phyloP scores from a whole-genome alignment of 2,329 filamentous ascomycete species.

The Phialophora chinensis region DNA sequence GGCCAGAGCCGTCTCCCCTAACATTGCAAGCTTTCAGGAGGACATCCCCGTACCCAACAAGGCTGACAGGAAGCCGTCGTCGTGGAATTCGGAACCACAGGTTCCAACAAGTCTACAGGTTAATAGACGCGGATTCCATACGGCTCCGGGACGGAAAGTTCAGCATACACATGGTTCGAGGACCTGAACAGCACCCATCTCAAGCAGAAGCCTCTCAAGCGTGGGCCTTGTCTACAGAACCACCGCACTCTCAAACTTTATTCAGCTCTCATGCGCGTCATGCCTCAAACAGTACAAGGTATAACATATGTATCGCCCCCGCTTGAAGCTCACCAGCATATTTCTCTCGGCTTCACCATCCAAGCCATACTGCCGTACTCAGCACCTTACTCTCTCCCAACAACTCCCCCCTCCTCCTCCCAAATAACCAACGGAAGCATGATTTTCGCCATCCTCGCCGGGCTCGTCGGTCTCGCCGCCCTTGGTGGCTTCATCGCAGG shows the following conservation, averaged over 20 bases:
- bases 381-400: not conserved
- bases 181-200: not conserved
- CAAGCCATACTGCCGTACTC: not conserved
- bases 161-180: not conserved
- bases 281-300: not conserved
- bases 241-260: not conserved
- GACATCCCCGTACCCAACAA: not conserved
- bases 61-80: not conserved
- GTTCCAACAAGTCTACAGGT: not conserved
- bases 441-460: not conserved
- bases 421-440: not conserved
- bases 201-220: not conserved
- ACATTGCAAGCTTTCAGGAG: not conserved
- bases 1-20: not conserved
- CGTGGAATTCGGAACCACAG: not conserved
- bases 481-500: not conserved
- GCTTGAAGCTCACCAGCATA: not conserved
- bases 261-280: not conserved
- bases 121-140: not conserved
- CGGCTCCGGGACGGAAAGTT: not conserved
- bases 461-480: not conserved
- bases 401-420: not conserved
- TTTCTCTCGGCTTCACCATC: not conserved
- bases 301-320: not conserved
- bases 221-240: not conserved